Evolutionary conservation across 73 alveolate genomes (phyloP), one percentile per base, ranked within the genome.

Genomic region (Diophrys appendiculata): DNA sequence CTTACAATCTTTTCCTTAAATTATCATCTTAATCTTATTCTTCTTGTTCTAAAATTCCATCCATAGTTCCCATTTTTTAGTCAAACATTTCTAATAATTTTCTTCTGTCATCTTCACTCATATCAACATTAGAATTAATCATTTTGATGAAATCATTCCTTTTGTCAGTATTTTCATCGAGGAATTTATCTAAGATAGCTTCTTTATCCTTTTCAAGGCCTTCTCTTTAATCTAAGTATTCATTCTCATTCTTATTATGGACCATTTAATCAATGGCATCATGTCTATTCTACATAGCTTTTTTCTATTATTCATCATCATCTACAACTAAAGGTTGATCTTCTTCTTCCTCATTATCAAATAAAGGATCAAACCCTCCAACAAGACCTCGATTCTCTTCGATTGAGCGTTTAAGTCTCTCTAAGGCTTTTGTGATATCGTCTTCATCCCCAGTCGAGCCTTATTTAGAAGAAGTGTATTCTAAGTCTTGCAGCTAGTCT

Each of bases 61-160:
- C 86, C 14, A 85, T 35, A 30, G 65, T 77, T 1, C 73, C 88
- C 27, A 85, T 67, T 29, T 76, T 76, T 22, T 54, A 54, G 33
- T 85, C 86, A 34, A 85, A 74, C 33, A 70, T 68, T 27, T 72
- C 84, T 73, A 85, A 33, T 69, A 85, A 69, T 2, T 54, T 52
- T 54, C 33, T 80, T 27, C 70, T 69, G 64, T 68, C 73, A 24
- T 78, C 81, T 53, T 70, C 88, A 33, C 52, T 69, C 52, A 28
- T 29, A 35, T 53, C 72, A 27, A 28, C 52, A 73, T 76, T 65
- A 14, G 33, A 52, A 13, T 64, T 24, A 1, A 43, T 1, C 1
- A 32, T 53, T 29, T 65, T 32, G 29, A 52, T 56, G 72, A 76
- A 34, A 29, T 76, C 68, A 29, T 76, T 76, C 32, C 30, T 43